These are phyloP conservation scores for Conticribra guillardii DNA, from an alignment of 108 stramenopile species.

Conservation along the genomic window DNA sequence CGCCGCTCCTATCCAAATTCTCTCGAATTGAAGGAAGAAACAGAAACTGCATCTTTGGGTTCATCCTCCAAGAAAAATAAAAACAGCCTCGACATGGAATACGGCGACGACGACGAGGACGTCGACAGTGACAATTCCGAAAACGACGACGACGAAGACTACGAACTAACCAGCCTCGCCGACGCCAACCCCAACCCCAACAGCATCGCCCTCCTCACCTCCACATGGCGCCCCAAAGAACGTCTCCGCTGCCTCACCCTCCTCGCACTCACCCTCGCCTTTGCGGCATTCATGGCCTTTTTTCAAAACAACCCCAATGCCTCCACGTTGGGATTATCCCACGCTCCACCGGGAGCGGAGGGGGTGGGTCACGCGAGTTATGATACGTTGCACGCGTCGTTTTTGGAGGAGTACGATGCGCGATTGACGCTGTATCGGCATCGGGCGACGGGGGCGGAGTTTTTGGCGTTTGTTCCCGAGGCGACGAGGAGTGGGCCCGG, in stretches of 20 bases:
- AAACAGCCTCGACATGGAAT: too few species aligned
- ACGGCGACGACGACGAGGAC: constrained; percentile 10
- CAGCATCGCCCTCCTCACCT: constrained; percentile 12
- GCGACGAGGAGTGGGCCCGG: not conserved
- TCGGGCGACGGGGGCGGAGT: constrained; percentile 69
- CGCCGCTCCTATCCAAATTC: not conserved
- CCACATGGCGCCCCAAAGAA: constrained; percentile 25
- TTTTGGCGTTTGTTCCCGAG: constrained; percentile 79
- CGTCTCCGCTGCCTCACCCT: constrained; percentile 11
- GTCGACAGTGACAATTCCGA: constrained; percentile 1
- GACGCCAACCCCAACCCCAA: not conserved
- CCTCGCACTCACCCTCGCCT: constrained; percentile 1
- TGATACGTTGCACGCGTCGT: constrained; percentile 25
- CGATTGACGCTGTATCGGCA: constrained; percentile 69
- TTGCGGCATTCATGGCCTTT: not conserved
- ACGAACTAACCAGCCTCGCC: constrained; percentile 21
- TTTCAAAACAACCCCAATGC: not conserved
- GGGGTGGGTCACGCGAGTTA: constrained; percentile 31
- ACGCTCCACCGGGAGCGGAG: constrained; percentile 26
- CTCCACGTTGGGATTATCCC: not conserved
- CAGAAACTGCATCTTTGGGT: not conserved
- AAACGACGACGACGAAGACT: constrained; percentile 24
- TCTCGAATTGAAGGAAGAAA: not conserved
- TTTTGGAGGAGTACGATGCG: constrained; percentile 29
- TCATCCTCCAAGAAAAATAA: too few species aligned